Conservation (phyloP, 352 stramenopile genomes). For the Globisporangium middletonii region DNA sequence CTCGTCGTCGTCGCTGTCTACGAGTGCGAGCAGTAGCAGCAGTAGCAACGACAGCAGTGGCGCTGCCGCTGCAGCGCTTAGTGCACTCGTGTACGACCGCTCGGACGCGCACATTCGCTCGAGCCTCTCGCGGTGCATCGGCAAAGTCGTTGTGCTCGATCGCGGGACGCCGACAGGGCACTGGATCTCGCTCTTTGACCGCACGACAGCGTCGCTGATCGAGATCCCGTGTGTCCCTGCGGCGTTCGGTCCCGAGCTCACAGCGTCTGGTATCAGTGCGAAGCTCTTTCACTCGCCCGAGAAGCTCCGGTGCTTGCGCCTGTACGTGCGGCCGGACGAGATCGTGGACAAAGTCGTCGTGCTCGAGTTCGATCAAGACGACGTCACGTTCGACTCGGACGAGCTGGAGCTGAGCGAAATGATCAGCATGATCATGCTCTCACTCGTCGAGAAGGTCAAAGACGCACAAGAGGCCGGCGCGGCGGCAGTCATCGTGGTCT, state of each 20-base stretch:
- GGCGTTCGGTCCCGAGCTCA: constrained; percentile 41
- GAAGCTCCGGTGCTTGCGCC: constrained; percentile 44
- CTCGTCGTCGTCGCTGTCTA: background rate
- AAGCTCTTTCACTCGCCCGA: constrained; percentile 64
- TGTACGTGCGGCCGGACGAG: constrained; percentile 67
- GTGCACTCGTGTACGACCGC: constrained; percentile 32
- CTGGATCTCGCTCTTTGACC: constrained; percentile 44
- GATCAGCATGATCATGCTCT: constrained; percentile 57
- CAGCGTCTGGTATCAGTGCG: constrained; percentile 23
- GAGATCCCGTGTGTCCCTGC: constrained; percentile 58
- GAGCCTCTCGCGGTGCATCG: constrained; percentile 30
- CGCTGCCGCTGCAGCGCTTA: constrained; percentile 19
- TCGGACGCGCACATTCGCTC: constrained; percentile 42
- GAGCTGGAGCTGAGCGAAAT: constrained; percentile 52
- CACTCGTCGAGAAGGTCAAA: constrained; percentile 65
- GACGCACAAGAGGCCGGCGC: constrained; percentile 59
- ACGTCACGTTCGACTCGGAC: constrained; percentile 45
- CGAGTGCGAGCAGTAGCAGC: no score
- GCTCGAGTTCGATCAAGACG: constrained; percentile 57
- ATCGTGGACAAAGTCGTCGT: constrained; percentile 60
- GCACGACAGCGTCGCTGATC: constrained; percentile 22
- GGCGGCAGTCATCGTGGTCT: constrained; percentile 47
- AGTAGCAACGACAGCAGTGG: background rate
- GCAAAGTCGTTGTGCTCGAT: constrained; percentile 50
- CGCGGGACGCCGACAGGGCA: constrained; percentile 45